phyloP scores from a whole-genome alignment of 768 basidiomycete genomes.

The Auriculariales sp. region DNA sequence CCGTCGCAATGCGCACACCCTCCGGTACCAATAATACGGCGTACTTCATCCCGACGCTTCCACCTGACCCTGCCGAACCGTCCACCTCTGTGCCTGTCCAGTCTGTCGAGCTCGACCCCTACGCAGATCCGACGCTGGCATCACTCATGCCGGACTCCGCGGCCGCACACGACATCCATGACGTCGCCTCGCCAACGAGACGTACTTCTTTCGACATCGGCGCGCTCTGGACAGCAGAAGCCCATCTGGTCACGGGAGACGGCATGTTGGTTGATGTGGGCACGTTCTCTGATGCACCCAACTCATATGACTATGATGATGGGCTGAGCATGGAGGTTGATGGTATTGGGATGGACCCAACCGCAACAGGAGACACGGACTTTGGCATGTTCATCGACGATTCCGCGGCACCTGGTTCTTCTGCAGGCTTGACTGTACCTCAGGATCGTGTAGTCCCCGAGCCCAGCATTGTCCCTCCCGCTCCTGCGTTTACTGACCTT shows the following conservation, averaged over 20 bases:
- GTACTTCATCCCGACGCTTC: no score
- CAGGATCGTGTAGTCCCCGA: no score
- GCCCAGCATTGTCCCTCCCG: conserved; percentile 73
- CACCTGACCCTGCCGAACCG: no score
- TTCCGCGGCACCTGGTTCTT: no score
- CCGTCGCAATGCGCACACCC: no score
- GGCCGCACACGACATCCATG: neutral
- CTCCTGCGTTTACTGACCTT: conserved; percentile 53
- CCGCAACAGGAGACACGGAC: conserved; percentile 51
- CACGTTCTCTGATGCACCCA: no score
- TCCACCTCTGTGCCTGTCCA: no score
- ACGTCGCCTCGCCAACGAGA: neutral
- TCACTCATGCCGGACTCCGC: neutral
- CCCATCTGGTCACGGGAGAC: neutral
- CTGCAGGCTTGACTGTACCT: no score
- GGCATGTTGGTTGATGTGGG: no score
- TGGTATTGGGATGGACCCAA: conserved; percentile 23
- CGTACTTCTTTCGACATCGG: neutral
- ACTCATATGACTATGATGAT: no score
- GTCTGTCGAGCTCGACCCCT: no score
- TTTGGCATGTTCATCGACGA: conserved; percentile 81
- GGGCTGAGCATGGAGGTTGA: conserved; percentile 21
- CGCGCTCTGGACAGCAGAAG: neutral
- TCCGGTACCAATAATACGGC: no score
- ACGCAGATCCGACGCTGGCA: neutral